Evolutionary conservation across 352 stramenopile genomes (phyloP).

Genomic region (Aphanomyces cochlioides): DNA sequence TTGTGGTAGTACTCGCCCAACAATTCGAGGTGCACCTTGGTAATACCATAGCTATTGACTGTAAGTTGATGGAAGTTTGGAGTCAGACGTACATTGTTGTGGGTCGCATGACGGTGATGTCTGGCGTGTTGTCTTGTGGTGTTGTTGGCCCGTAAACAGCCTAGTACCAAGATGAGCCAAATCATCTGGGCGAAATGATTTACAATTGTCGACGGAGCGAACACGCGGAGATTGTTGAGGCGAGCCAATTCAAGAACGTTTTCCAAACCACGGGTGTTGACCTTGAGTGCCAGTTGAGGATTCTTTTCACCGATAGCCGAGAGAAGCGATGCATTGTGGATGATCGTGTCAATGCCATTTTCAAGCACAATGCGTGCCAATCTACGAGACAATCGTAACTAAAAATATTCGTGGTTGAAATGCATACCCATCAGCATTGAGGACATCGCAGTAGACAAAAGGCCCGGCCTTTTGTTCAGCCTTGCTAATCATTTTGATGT

Average conservation of each 20-base stretch:
- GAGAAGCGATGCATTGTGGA: slow-evolving; percentile 89
- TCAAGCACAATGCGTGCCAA: slow-evolving; percentile 83
- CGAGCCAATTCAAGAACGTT: slow-evolving; percentile 89
- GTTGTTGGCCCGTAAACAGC: slow-evolving; percentile 86
- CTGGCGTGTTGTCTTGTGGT: slow-evolving; percentile 76
- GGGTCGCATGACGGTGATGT: slow-evolving; percentile 87
- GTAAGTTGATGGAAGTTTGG: too few species aligned
- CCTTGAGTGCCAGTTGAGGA: slow-evolving; percentile 76
- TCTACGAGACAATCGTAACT: slow-evolving; percentile 2
- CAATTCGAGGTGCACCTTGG: slow-evolving; percentile 89
- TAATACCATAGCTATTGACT: slow-evolving; percentile 51
- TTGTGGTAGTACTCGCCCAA: slow-evolving; percentile 90
- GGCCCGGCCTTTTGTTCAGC: slow-evolving; percentile 46
- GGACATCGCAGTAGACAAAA: slow-evolving; percentile 82
- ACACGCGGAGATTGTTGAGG: slow-evolving; percentile 85
- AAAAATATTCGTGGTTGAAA: not conserved
- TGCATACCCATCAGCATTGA: slow-evolving; percentile 51
- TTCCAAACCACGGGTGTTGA: slow-evolving; percentile 87
- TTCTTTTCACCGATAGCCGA: slow-evolving; percentile 89
- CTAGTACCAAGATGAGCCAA: slow-evolving; percentile 14
- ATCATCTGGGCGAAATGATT: not conserved
- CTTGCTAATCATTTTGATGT: slow-evolving; percentile 57
- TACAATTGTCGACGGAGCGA: slow-evolving; percentile 87
- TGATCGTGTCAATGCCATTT: slow-evolving; percentile 83
- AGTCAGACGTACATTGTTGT: slow-evolving; percentile 74